These are phyloP conservation scores for Phytopythium mirpurense DNA, from an alignment of 352 stramenopile genomes.

Conservation along the genomic window DNA sequence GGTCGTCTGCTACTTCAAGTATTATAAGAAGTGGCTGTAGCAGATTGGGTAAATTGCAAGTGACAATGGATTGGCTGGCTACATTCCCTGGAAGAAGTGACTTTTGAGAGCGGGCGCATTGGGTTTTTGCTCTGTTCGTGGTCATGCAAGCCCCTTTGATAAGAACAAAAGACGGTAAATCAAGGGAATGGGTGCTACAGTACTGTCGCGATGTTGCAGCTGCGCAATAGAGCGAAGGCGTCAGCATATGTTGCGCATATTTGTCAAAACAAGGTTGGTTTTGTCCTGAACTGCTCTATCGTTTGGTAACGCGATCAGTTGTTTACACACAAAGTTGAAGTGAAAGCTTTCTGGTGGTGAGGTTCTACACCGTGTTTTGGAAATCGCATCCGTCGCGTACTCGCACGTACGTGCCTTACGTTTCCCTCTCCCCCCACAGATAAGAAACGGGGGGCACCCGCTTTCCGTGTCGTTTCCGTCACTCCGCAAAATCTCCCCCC, in stretches of 20 bases:
- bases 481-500: slow-evolving; percentile 8
- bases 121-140: too few species aligned
- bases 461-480: slow-evolving; percentile 1
- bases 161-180: too few species aligned
- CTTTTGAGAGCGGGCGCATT: too few species aligned
- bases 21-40: slow-evolving; percentile 70
- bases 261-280: not conserved
- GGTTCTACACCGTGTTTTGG: slow-evolving; percentile 10
- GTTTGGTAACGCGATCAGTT: slow-evolving; percentile 7
- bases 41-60: too few species aligned
- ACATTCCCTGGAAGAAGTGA: too few species aligned
- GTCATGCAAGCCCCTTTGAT: too few species aligned
- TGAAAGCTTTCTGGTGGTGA: slow-evolving; percentile 1
- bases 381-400: not conserved
- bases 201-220: too few species aligned
- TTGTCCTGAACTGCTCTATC: not conserved
- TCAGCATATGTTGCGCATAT: too few species aligned
- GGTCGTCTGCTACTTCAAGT: slow-evolving; percentile 59
- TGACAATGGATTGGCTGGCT: too few species aligned
- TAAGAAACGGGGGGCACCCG: not conserved
- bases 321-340: slow-evolving; percentile 7
- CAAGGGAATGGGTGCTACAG: too few species aligned
- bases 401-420: not conserved
- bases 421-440: not conserved
- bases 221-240: too few species aligned